Evolutionary conservation across 768 basidiomycete genomes (phyloP), one percentile per base, ranked within the genome.

Genomic region (Boletellus ananas): DNA sequence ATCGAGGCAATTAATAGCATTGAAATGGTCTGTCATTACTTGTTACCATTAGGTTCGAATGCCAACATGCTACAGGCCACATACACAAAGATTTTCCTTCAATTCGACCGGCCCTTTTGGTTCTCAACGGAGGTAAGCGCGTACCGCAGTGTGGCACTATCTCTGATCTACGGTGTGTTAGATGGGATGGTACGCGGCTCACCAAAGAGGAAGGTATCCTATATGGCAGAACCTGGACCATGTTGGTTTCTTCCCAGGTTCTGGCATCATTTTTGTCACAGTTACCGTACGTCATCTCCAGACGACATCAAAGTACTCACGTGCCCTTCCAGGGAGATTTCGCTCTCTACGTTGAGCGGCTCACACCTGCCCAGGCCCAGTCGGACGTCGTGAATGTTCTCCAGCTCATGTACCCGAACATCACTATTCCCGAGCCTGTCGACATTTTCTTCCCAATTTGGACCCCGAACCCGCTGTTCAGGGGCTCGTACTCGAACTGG

Each of bases 201-300:
- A 66, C 16, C 72, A 80, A 49, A 75, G 83, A 18, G 84, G 84
- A 6, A 71, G 74, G 29, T 86, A 84, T 64, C 80, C 82, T 0
- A 76, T 85, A 6, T 85, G 84, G 84, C 84, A 85, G 58, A 79
- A 74, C 57, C 61, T 85, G 40, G 84, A 86, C 59, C 73, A 80
- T 47, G 53, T 66, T 1, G 70, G 73, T 40, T 86, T 84, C 62
- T 72, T 84, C 47, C 81, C 79, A 14, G 82, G 78, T 5, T 84
- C 80, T 3, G 76, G 80, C 11, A 73, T 86, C 1, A 41, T 66
- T 21, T 58, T 60, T 35, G 64, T 60, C 21, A 67, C 63, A 0
- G 64, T 67, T 0, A 67, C 65, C 0, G 63, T 67, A 38, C 37
- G 63, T 44, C 11, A 9, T 25, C 34, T 31, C 7, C 4, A 7